Conservation (phyloP, 148 eudicot genomes). For the Amaranthus hypochondriacus region DNA sequence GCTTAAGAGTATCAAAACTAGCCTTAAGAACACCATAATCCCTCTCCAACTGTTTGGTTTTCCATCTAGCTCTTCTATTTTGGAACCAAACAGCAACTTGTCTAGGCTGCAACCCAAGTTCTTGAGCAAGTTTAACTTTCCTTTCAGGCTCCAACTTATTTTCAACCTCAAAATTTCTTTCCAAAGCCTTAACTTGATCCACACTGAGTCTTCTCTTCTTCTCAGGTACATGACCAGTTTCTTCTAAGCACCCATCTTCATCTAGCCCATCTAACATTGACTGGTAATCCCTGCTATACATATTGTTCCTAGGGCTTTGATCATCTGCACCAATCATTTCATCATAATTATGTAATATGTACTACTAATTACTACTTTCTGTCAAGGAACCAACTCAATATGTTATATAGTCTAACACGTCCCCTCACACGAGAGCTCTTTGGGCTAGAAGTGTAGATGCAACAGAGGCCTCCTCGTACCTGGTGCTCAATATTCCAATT, state of each 20-base stretch:
- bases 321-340: conserved; percentile 41
- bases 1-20: conserved; percentile 68
- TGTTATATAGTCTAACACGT: neutral
- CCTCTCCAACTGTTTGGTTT: conserved; percentile 82
- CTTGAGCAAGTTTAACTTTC: conserved; percentile 79
- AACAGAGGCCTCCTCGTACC: no score
- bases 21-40: conserved; percentile 75
- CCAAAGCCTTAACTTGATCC: conserved; percentile 82
- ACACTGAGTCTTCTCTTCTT: conserved; percentile 71
- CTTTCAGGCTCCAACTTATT: conserved; percentile 94
- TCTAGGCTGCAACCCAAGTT: conserved; percentile 89
- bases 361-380: no score
- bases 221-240: conserved; percentile 50
- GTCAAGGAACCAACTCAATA: neutral
- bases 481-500: no score
- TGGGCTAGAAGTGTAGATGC: no score
- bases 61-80: conserved; percentile 91
- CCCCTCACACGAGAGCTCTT: no score
- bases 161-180: conserved; percentile 84
- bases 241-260: conserved; percentile 62
- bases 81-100: conserved; percentile 99
- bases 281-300: conserved; percentile 58
- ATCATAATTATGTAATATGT: neutral
- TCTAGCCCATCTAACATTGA: conserved; percentile 64
- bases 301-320: conserved; percentile 42